Conservation (phyloP, 257 asterid species). For the Petunia secreta region DNA sequence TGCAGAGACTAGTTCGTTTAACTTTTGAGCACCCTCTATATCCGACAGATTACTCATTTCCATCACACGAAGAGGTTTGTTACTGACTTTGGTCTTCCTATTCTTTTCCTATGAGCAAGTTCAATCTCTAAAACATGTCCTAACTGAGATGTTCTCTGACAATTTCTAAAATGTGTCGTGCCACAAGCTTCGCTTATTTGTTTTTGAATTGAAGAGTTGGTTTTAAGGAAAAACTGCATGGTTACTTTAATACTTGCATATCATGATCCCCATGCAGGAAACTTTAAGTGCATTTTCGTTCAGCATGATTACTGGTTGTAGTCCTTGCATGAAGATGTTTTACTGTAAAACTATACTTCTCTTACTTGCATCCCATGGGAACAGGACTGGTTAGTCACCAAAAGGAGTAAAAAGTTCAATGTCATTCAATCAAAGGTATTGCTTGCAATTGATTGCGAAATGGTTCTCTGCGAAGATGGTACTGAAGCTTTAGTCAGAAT, state of each 20-base stretch:
- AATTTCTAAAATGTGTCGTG: not conserved
- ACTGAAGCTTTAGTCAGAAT: conserved; percentile 91
- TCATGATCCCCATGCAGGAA: not conserved
- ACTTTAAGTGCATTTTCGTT: conserved; percentile 19
- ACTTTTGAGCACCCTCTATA: conserved; percentile 78
- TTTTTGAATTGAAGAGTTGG: not conserved
- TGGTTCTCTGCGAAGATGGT: conserved; percentile 96
- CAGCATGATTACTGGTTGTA: not conserved
- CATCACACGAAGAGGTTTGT: conserved; percentile 81
- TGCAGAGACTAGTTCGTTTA: conserved; percentile 81
- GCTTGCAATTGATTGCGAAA: conserved; percentile 94
- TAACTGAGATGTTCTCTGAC: not conserved
- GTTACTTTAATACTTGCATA: conserved; percentile 11
- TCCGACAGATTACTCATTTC: conserved; percentile 76
- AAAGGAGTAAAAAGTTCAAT: conserved; percentile 55
- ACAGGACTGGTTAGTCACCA: conserved; percentile 78
- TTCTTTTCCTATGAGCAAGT: conserved; percentile 2
- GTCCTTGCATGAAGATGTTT: not conserved
- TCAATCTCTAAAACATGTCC: not conserved
- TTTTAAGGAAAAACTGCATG: not conserved
- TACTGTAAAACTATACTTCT: not conserved
- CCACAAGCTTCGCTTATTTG: not conserved
- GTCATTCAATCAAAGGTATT: conserved; percentile 45
- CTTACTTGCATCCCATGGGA: conserved; percentile 24
- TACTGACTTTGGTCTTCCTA: not conserved